Evolutionary conservation across 2,329 filamentous ascomycete species (phyloP).

Genomic region (Didymella sp.): DNA sequence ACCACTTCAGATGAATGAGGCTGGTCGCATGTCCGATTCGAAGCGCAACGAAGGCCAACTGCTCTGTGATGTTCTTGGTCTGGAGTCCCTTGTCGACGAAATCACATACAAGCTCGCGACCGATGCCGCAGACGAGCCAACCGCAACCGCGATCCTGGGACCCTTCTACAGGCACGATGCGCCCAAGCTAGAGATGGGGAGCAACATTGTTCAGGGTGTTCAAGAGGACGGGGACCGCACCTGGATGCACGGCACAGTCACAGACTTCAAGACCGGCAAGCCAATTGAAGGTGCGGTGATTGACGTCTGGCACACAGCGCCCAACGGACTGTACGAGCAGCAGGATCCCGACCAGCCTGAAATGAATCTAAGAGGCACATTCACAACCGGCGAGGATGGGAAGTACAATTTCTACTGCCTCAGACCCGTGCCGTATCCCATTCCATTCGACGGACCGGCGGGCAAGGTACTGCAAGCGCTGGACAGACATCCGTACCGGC

Average conservation of each 20-base stretch:
- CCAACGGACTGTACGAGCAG: conserved; percentile 73
- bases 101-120: conserved; percentile 74
- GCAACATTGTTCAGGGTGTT: conserved; percentile 65
- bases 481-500: conserved; percentile 67
- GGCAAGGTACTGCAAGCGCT: conserved; percentile 65
- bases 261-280: conserved; percentile 65
- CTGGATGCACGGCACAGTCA: conserved; percentile 69
- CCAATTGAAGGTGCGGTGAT: conserved; percentile 71
- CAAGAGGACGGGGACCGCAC: conserved; percentile 59
- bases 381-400: conserved; percentile 70
- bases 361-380: conserved; percentile 76
- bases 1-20: conserved; percentile 61
- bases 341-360: conserved; percentile 74
- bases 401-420: conserved; percentile 61
- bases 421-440: conserved; percentile 57
- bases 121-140: conserved; percentile 60
- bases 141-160: conserved; percentile 80
- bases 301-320: conserved; percentile 81
- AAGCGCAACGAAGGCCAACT: conserved; percentile 70
- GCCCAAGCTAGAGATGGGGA: conserved; percentile 72
- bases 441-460: conserved; percentile 65
- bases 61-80: conserved; percentile 64
- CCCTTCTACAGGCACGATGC: conserved; percentile 83
- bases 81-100: conserved; percentile 74
- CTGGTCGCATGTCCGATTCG: conserved; percentile 67